Evolutionary conservation across 495 filamentous ascomycete genomes (phyloP).

Genomic region (Penicillium parvum): DNA sequence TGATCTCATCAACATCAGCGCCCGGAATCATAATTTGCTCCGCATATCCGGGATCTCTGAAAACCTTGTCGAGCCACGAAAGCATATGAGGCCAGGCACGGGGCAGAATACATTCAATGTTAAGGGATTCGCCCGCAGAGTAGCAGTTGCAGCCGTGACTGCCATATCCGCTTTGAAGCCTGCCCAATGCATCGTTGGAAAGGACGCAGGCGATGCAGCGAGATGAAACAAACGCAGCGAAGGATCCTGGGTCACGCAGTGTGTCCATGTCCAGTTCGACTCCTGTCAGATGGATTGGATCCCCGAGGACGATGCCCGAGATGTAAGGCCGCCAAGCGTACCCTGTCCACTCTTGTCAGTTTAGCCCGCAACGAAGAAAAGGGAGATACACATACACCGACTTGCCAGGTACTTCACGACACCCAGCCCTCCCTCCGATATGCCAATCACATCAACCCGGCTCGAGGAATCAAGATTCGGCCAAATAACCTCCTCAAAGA

Average conservation of each 20-base stretch:
- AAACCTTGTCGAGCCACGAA: slow-evolving; percentile 36
- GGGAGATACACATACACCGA: slow-evolving; percentile 47
- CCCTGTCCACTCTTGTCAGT: slow-evolving; percentile 22
- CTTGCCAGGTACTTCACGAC: slow-evolving; percentile 53
- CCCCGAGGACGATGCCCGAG: slow-evolving; percentile 30
- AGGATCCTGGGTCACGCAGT: slow-evolving; percentile 16
- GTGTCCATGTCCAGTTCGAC: slow-evolving; percentile 16
- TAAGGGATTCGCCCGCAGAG: slow-evolving; percentile 37
- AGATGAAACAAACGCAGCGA: slow-evolving; percentile 38
- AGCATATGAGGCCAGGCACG: slow-evolving; percentile 36
- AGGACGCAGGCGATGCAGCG: slow-evolving; percentile 59
- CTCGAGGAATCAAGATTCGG: slow-evolving; percentile 36
- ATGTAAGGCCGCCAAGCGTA: slow-evolving; percentile 28
- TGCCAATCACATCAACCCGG: slow-evolving; percentile 60
- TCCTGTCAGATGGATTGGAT: slow-evolving; percentile 25
- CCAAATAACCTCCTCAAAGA: slow-evolving; percentile 60
- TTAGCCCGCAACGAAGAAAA: too few relatives aligned
- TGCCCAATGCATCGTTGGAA: slow-evolving; percentile 43
- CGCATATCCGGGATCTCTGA: slow-evolving; percentile 29
- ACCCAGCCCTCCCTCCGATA: slow-evolving; percentile 52
- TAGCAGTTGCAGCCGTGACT: slow-evolving; percentile 46
- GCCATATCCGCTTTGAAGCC: slow-evolving; percentile 39
- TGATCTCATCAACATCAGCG: slow-evolving; percentile 9
- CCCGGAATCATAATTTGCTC: slow-evolving; percentile 16
- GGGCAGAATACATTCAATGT: slow-evolving; percentile 41